Conservation (phyloP, 2,329 filamentous ascomycete species). For the Mycosphaerella sp. region DNA sequence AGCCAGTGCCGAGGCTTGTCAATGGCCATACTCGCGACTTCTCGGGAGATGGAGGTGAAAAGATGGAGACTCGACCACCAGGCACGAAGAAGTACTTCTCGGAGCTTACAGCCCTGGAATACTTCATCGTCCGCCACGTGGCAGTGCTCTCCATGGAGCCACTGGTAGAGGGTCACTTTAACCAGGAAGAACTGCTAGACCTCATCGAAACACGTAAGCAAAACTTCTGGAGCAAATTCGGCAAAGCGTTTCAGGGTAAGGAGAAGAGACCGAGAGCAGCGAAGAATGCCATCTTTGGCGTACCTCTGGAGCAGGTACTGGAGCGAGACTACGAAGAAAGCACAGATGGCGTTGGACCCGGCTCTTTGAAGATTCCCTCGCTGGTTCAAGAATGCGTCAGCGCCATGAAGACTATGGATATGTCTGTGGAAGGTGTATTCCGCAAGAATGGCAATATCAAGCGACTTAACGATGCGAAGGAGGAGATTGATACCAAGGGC, state of each 20-base stretch:
- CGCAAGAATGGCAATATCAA: slow-evolving; percentile 99
- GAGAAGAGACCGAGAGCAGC: slow-evolving; percentile 71
- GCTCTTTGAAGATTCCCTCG: slow-evolving; percentile 82
- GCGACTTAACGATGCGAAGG: slow-evolving; percentile 76
- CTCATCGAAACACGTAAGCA: slow-evolving; percentile 90
- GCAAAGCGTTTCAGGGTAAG: slow-evolving; percentile 66
- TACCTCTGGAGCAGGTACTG: slow-evolving; percentile 78
- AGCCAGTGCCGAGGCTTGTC: slow-evolving; percentile 62
- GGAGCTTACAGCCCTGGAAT: slow-evolving; percentile 88
- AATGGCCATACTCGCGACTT: slow-evolving; percentile 64
- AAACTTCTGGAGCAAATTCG: slow-evolving; percentile 97
- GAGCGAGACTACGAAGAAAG: slow-evolving; percentile 94
- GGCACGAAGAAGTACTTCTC: slow-evolving; percentile 81
- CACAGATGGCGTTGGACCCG: slow-evolving; percentile 93
- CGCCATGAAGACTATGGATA: slow-evolving; percentile 97
- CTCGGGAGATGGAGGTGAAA: slow-evolving; percentile 48
- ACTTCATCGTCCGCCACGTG: slow-evolving; percentile 93
- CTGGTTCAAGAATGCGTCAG: slow-evolving; percentile 90
- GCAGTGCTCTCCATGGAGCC: slow-evolving; percentile 94
- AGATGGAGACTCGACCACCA: slow-evolving; percentile 30
- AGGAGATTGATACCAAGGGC: slow-evolving; percentile 78
- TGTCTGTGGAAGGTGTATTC: slow-evolving; percentile 97
- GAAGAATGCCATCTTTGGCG: slow-evolving; percentile 90
- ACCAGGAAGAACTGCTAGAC: slow-evolving; percentile 83
- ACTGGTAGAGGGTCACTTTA: slow-evolving; percentile 80